Evolutionary conservation across 345 rosid genomes (phyloP).

Genomic region (Salix koriyanagi): DNA sequence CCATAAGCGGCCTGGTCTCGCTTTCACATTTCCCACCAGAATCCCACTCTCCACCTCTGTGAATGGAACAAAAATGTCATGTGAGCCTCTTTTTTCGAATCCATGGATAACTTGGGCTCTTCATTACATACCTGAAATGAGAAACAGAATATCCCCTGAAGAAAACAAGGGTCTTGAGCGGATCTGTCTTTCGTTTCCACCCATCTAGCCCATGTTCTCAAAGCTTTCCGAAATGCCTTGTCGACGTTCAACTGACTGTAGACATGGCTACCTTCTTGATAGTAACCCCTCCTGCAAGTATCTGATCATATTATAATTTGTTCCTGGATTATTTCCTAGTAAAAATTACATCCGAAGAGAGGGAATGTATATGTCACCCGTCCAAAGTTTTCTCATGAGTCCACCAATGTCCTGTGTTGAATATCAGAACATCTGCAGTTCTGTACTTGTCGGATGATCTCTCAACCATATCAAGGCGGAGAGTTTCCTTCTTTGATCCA

Average conservation of each 20-base stretch:
- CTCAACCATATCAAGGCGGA: slow-evolving; percentile 40
- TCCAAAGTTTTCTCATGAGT: slow-evolving; percentile 49
- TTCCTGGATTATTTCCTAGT: not conserved
- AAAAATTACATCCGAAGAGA: not conserved
- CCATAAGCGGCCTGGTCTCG: slow-evolving; percentile 32
- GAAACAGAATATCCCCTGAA: slow-evolving; percentile 41
- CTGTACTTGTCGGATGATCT: slow-evolving; percentile 28
- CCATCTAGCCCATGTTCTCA: slow-evolving; percentile 50
- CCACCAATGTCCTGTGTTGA: slow-evolving; percentile 63
- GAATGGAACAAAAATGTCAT: not conserved
- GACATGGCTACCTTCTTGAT: slow-evolving; percentile 42
- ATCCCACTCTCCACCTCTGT: slow-evolving; percentile 49
- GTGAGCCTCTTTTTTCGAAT: not conserved
- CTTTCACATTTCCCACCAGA: slow-evolving; percentile 42
- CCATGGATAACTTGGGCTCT: not conserved
- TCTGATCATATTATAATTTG: not conserved
- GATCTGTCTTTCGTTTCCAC: slow-evolving; percentile 34
- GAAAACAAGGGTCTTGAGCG: slow-evolving; percentile 36
- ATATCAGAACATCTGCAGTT: slow-evolving; percentile 40
- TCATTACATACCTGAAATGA: slow-evolving; percentile 31
- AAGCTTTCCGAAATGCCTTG: slow-evolving; percentile 38
- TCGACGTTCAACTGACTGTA: slow-evolving; percentile 28
- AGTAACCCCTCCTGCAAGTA: slow-evolving; percentile 36
- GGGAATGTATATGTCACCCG: slow-evolving; percentile 27
- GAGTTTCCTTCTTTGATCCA: slow-evolving; percentile 41